Evolutionary conservation across 1,139 yeast species (phyloP).

Genomic region (Scheffersomyces titani): DNA sequence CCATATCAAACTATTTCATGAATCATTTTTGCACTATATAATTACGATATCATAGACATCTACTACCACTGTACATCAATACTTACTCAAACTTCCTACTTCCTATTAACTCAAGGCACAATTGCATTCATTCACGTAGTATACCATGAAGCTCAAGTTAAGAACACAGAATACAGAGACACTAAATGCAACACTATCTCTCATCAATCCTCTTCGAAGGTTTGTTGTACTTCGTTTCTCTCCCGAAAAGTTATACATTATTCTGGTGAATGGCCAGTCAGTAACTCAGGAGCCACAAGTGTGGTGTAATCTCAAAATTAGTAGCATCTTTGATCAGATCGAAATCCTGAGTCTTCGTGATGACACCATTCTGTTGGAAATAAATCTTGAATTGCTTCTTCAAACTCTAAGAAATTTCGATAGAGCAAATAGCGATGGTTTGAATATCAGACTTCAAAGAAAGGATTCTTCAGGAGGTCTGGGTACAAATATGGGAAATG

Average conservation of each 20-base stretch:
- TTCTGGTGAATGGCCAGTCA: slow-evolving; percentile 44
- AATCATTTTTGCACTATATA: too few species aligned
- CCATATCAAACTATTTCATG: too few species aligned
- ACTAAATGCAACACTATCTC: slow-evolving; percentile 30
- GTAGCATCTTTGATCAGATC: slow-evolving; percentile 48
- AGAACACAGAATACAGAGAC: slow-evolving; percentile 30
- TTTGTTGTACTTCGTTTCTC: slow-evolving; percentile 41
- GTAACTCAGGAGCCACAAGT: slow-evolving; percentile 57
- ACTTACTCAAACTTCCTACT: neutral
- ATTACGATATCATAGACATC: neutral
- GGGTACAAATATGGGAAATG: slow-evolving; percentile 22
- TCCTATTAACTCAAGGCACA: neutral
- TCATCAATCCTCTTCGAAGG: slow-evolving; percentile 32
- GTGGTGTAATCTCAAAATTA: slow-evolving; percentile 55
- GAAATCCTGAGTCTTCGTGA: slow-evolving; percentile 49
- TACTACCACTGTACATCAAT: neutral
- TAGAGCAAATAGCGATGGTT: slow-evolving; percentile 49
- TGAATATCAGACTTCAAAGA: slow-evolving; percentile 54
- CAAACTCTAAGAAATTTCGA: slow-evolving; percentile 59
- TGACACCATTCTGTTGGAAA: slow-evolving; percentile 52
- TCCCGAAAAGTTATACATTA: slow-evolving; percentile 44
- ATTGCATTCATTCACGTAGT: neutral
- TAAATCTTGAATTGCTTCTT: slow-evolving; percentile 55
- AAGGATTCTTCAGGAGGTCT: slow-evolving; percentile 36
- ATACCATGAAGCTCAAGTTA: slow-evolving; percentile 36